Base-by-base conservation (phyloP, 164 flowering plant species). In the Aristolochia contorta region DNA sequence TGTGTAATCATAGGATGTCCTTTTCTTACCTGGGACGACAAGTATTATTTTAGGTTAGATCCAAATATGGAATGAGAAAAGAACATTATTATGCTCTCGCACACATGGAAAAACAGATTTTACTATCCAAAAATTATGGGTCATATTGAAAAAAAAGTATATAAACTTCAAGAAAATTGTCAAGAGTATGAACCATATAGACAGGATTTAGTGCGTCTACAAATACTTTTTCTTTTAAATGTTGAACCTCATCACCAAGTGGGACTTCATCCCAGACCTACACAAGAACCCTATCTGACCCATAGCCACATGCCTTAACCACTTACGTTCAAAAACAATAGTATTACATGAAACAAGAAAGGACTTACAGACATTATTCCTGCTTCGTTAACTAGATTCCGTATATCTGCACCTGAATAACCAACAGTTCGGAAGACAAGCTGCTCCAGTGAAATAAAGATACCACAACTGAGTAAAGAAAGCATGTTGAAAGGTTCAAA, bases 341-440 rank as follows among this genome's bases (percentile, higher is more conserved):
- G 43, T 37, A 37, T 37, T 8, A 37, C 43, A 6, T 37, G 43
- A 37, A 30, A 30, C 54, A 56, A 61, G 51, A 70, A 58, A 19
- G 25, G 65, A 90, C 98, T 80, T 86, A 93, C 99, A 67, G 97
- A 69, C 99, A 93, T 93, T 57, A 93, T 88, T 69, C 80, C 96
- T 16, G 97, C 87, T 81, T 93, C 99, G 74, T 93, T 93, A 51
- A 93, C 91, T 68, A 93, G 89, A 71, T 88, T 93, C 45, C 95
- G 79, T 32, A 93, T 86, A 79, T 93, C 99, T 60, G 99, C 99
- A 33, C 99, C 99, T 59, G 99, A 93, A 79, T 83, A 93, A 45
- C 99, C 99, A 77, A 88, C 94, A 20, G 99, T 93, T 25, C 99
- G 96, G 64, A 88, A 89, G 54, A 93, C 97, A 67, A 90, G 86